phyloP scores from a whole-genome alignment of 306 rosid genomes.

The Luffa aegyptiaca region DNA sequence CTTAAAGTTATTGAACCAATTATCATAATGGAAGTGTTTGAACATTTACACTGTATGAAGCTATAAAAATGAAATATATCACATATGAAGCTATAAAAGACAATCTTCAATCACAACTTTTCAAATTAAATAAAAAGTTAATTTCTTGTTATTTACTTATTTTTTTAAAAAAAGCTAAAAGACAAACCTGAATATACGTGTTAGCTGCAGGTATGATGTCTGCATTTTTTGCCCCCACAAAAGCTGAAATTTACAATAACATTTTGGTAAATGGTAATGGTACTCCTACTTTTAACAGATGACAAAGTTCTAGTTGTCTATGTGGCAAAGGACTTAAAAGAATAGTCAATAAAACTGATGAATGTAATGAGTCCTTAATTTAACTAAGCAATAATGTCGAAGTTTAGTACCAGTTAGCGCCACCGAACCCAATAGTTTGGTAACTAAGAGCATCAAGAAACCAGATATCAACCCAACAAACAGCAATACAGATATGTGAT shows the following conservation, averaged over 20 bases:
- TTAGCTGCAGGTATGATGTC: slow-evolving; percentile 75
- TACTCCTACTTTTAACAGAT: slow-evolving; percentile 11
- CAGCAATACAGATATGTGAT: slow-evolving; percentile 58
- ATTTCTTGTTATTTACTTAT: no score
- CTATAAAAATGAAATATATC: background rate
- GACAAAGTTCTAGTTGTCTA: slow-evolving; percentile 12
- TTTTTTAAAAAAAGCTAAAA: no score
- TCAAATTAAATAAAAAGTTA: no score
- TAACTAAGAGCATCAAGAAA: slow-evolving; percentile 56
- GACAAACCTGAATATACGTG: slow-evolving; percentile 66
- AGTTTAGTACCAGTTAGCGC: slow-evolving; percentile 54
- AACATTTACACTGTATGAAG: background rate
- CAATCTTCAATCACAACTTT: no score
- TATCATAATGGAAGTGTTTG: background rate
- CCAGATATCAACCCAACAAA: slow-evolving; percentile 78
- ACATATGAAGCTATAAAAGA: background rate
- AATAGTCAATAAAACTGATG: background rate
- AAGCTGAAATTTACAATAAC: slow-evolving; percentile 42
- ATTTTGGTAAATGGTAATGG: slow-evolving; percentile 18
- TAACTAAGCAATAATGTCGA: background rate
- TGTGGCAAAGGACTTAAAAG: background rate
- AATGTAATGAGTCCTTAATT: background rate
- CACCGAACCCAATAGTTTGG: slow-evolving; percentile 57
- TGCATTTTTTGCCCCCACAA: slow-evolving; percentile 56
- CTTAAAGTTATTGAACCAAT: slow-evolving; percentile 11